Conservation (phyloP, 192 early-diverging fungal species). For the Backusella luteola region DNA sequence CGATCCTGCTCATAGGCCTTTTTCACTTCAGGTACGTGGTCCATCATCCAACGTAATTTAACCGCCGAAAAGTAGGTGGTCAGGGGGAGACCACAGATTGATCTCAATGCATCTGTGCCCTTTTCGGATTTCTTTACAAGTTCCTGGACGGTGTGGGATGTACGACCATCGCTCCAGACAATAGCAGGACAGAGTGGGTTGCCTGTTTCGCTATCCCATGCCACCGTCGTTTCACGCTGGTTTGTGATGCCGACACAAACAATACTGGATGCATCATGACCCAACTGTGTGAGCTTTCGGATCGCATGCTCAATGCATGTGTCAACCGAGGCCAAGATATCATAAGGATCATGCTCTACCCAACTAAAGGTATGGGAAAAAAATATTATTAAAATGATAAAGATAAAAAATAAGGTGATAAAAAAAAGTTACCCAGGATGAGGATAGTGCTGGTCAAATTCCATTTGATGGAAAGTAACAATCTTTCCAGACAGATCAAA, state of each 20-base stretch:
- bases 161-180: slow-evolving; percentile 91
- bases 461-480: slow-evolving; percentile 75
- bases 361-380: slow-evolving; percentile 48
- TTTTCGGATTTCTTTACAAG: slow-evolving; percentile 48
- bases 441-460: slow-evolving; percentile 81
- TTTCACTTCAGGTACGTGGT: slow-evolving; percentile 73
- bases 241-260: slow-evolving; percentile 88
- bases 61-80: slow-evolving; percentile 92
- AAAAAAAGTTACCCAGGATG: slow-evolving; percentile 57
- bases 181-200: slow-evolving; percentile 81
- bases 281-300: slow-evolving; percentile 61
- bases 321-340: slow-evolving; percentile 67
- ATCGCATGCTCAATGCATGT: slow-evolving; percentile 67
- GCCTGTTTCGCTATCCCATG: slow-evolving; percentile 85
- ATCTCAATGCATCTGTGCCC: slow-evolving; percentile 38
- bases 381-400: neutral
- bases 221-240: slow-evolving; percentile 90
- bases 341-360: slow-evolving; percentile 85
- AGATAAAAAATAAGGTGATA: too few relatives aligned
- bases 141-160: slow-evolving; percentile 65
- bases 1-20: slow-evolving; percentile 69
- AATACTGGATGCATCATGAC: slow-evolving; percentile 54
- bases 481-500: slow-evolving; percentile 76
- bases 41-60: slow-evolving; percentile 91
- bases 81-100: slow-evolving; percentile 82